phyloP scores from a whole-genome alignment of 176 grass and related monocot genomes.

The Avena insularis region DNA sequence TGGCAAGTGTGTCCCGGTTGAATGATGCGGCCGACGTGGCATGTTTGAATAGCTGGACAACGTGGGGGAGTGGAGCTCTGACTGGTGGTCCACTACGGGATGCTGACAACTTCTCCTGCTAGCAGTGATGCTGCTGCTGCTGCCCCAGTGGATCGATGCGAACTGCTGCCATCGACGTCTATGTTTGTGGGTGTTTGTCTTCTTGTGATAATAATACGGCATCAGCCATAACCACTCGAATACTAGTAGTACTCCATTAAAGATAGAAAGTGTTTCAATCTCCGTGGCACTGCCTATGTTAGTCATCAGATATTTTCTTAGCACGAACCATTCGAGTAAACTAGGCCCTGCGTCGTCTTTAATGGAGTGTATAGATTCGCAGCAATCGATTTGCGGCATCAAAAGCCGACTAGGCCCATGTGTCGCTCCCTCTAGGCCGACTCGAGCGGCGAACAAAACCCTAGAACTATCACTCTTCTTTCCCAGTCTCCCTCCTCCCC shows the following conservation, averaged over 20 bases:
- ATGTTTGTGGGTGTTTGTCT: not conserved
- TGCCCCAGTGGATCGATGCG: not conserved
- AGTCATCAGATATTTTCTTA: not conserved
- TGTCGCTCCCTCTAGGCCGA: no score
- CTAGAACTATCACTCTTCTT: no score
- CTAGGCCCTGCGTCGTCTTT: not conserved
- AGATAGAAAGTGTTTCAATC: not conserved
- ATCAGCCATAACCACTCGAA: not conserved
- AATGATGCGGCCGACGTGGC: constrained; percentile 30
- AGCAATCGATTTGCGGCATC: not conserved
- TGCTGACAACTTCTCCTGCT: not conserved
- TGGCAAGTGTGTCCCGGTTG: not conserved
- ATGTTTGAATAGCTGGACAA: not conserved
- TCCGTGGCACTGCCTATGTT: not conserved
- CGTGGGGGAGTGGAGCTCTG: not conserved
- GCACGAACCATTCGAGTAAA: not conserved
- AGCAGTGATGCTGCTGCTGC: not conserved
- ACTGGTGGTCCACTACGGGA: not conserved
- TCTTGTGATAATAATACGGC: not conserved
- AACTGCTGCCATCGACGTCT: not conserved
- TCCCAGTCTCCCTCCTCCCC: no score
- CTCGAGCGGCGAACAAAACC: no score
- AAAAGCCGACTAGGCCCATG: no score
- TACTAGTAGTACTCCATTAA: not conserved
- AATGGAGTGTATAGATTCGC: not conserved